Base-by-base conservation (phyloP, 176 grass and related monocot species). In the Triticum urartu region DNA sequence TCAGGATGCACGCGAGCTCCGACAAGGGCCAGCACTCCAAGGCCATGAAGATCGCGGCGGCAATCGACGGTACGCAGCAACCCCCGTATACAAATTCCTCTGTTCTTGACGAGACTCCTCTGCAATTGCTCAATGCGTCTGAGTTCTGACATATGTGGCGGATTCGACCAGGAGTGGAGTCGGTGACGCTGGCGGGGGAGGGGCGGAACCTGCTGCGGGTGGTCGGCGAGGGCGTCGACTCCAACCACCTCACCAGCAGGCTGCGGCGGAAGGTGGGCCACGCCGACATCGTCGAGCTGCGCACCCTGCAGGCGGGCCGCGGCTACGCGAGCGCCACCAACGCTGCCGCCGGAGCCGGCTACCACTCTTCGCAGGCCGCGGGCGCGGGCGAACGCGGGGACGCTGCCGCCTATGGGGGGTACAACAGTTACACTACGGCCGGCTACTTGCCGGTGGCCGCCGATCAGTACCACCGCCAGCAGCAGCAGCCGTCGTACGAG, bases 271-370 rank as follows among this genome's bases (percentile, higher is more conserved):
- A 85, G 81, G 70, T 91, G 0, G 86, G 86, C 11, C 89, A 58
- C 62, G 86, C 86, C 28, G 86, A 91, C 60, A 43, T 88, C 86
- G 86, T 88, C 68, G 62, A 91, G 70, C 89, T 91, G 50, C 81
- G 30, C 2, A 90, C 89, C 6, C 74, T 90, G 3, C 33, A 84
- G 9, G 6, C 22, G 6, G 66, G 11, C 67, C 32, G 8, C n/a
- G 9, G 7, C 56, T 35, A 15, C 42, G 36, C 13, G 3, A 2
- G 2, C 63, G 7, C 62, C 62, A 21, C 62, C 20, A 54, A 12
- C 61, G 8, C 20, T 22, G 12, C 6, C 35, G 24, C 3, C 56
- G n/a, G 36, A 1, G 17, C 1, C 11, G 9, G 10, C 56, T 72
- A 9, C 48, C n/a, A 40, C 67, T 68, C 81, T 0, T 36, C 34